Evolutionary conservation across 768 basidiomycete species (phyloP).

Genomic region (Crucibulum laeve): DNA sequence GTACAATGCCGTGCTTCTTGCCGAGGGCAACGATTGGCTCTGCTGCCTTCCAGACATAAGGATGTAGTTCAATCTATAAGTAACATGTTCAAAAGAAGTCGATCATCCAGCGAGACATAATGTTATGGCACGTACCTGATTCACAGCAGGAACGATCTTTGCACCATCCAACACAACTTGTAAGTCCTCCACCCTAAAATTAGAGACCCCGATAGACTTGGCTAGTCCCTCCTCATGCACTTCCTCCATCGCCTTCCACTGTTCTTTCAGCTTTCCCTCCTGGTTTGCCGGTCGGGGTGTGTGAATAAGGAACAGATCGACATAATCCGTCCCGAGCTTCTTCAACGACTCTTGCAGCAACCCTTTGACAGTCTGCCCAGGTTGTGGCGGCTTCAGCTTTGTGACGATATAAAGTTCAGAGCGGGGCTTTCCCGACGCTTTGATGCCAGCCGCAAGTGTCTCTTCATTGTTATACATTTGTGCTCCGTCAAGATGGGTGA

Average conservation of each 20-base stretch:
- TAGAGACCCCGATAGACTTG: constrained; percentile 67
- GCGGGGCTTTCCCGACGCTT: constrained; percentile 44
- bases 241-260: constrained; percentile 63
- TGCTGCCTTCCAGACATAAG: constrained; percentile 63
- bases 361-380: constrained; percentile 42
- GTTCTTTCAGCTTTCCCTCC: constrained; percentile 38
- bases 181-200: constrained; percentile 55
- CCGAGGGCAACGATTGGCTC: constrained; percentile 52
- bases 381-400: constrained; percentile 40
- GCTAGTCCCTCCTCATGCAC: constrained; percentile 40
- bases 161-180: constrained; percentile 46
- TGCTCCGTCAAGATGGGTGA: constrained; percentile 64
- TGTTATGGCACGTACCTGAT: constrained; percentile 44
- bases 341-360: constrained; percentile 49
- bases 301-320: constrained; percentile 68
- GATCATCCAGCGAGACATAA: not conserved
- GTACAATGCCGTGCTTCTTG: constrained; percentile 54
- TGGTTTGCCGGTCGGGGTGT: constrained; percentile 27
- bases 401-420: constrained; percentile 61
- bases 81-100: not conserved
- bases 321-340: constrained; percentile 46
- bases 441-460: constrained; percentile 45
- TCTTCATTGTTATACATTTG: constrained; percentile 57
- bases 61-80: constrained; percentile 62
- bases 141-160: constrained; percentile 57